phyloP scores from a whole-genome alignment of 1,284 basidiomycete species.

The Chondrostereum purpureum region DNA sequence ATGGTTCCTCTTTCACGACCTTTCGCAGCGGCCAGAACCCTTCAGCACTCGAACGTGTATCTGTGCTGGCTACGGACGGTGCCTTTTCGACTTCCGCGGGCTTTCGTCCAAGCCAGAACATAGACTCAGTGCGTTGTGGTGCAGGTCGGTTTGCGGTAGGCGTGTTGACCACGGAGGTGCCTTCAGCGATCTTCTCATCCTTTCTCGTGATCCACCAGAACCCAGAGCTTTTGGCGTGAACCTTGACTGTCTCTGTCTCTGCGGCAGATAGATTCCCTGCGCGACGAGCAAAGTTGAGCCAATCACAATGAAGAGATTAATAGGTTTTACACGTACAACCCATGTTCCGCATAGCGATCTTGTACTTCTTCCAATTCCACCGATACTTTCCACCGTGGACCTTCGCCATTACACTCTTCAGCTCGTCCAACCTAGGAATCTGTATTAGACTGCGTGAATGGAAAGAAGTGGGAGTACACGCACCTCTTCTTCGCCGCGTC shows the following conservation, averaged over 20 bases:
- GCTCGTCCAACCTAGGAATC: conserved; percentile 46
- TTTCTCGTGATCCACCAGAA: conserved; percentile 56
- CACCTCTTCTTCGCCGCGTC: conserved; percentile 50
- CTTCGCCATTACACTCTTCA: conserved; percentile 64
- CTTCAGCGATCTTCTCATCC: conserved; percentile 26
- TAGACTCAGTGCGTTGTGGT: not conserved
- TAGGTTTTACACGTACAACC: conserved; percentile 68
- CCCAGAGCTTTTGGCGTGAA: conserved; percentile 47
- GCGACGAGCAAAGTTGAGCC: conserved; percentile 2
- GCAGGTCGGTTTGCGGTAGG: not conserved
- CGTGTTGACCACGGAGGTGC: not conserved
- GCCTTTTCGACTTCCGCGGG: not conserved
- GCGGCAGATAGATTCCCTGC: conserved; percentile 55
- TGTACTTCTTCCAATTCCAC: conserved; percentile 77
- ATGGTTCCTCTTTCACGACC: conserved; percentile 7
- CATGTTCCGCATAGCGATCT: conserved; percentile 69
- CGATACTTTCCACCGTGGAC: conserved; percentile 68
- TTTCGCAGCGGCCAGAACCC: conserved; percentile 7
- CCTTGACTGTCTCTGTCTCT: conserved; percentile 53
- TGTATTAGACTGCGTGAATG: not conserved
- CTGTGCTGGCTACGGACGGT: not conserved
- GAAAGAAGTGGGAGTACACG: conserved; percentile 4
- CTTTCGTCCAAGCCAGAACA: conserved; percentile 1
- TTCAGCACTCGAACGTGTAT: conserved; percentile 1
- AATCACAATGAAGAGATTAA: conserved; percentile 11